Evolutionary conservation across 495 filamentous ascomycete species (phyloP).

Genomic region (Aspergillus incahuasiensis): DNA sequence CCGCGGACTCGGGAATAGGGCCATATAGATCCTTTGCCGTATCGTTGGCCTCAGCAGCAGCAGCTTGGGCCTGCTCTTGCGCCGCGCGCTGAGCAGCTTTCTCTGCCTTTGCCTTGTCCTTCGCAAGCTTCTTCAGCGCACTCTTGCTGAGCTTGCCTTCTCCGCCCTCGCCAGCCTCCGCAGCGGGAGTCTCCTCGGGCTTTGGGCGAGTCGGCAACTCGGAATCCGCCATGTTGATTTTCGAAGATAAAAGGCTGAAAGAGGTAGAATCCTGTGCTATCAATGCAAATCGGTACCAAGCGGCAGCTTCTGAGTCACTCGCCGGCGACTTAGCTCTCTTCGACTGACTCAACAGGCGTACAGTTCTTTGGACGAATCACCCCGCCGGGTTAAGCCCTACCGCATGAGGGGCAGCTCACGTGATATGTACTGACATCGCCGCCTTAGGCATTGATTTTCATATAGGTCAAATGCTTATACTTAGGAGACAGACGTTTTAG

Average conservation of each 20-base stretch:
- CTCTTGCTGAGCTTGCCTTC: conserved; percentile 53
- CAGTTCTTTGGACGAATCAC: conserved; percentile 16
- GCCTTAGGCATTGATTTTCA: conserved; percentile 10
- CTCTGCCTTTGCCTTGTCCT: conserved; percentile 64
- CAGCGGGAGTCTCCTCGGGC: conserved; percentile 38
- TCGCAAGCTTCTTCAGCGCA: conserved; percentile 62
- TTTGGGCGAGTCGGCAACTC: conserved; percentile 47
- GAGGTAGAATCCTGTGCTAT: not conserved
- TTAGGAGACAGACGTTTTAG: too few species aligned
- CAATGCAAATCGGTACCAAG: not conserved
- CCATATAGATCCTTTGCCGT: conserved; percentile 70
- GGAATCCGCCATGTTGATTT: conserved; percentile 41
- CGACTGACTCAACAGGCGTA: conserved; percentile 1
- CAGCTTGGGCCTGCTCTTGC: conserved; percentile 47
- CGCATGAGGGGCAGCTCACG: conserved; percentile 34
- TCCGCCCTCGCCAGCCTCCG: conserved; percentile 33
- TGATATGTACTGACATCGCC: not conserved
- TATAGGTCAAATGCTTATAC: not conserved
- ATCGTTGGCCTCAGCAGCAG: conserved; percentile 56
- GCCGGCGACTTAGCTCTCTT: not conserved
- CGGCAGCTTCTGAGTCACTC: conserved; percentile 2
- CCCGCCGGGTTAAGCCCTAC: conserved; percentile 40
- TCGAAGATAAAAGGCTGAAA: conserved; percentile 1
- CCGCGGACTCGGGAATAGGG: conserved; percentile 37
- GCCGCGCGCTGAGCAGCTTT: conserved; percentile 53